Base-by-base conservation (phyloP, 2,329 filamentous ascomycete species). In the Trichoderma gracile region DNA sequence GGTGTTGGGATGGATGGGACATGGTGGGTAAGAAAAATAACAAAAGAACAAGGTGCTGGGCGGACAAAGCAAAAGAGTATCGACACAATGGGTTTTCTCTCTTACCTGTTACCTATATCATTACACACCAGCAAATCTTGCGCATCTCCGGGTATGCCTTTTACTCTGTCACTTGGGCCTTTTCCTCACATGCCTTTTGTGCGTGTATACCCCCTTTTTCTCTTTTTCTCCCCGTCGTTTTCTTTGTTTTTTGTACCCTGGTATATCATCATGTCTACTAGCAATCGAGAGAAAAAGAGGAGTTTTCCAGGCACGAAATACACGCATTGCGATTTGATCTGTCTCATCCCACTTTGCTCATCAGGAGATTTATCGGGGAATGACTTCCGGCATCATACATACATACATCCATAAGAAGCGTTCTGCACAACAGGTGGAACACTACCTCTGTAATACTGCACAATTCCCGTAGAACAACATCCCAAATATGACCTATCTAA, bases 261-360 rank as follows among this genome's bases (percentile, higher is more conserved):
- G 59, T 43, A 54, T 61, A 50, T 61, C 55, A 58, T 47, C 55
- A 58, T 47, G 42, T 54, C 45, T 62, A 54, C 53, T 52, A 38
- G 40, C 49, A 19, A 23, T 61, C 23, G 43, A 14, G 47, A n/a
- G n/a, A n/a, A n/a, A 21, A 21, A 62, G 40, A 62, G 40, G 49
- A 30, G 57, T 52, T 50, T 43, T 53, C 49, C 40, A 45, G 57
- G 61, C 53, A 64, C 53, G 59, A 54, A 62, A 62, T 46, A 54
- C 45, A 62, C 49, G 38, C 19, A 14, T 61, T 42, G 53, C 46
- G 59, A 62, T n/a, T 54, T 62, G 49, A 54, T 38, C 47, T 38
- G 42, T 38, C 33, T 38, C 33, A 38, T 14, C 12, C 14, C 33
- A 14, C 12, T 12, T 38, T 38, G 5, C 33, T 30, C 30, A 33